Conservation (phyloP, 768 basidiomycete species). For the Pleurotus ostreatus region DNA sequence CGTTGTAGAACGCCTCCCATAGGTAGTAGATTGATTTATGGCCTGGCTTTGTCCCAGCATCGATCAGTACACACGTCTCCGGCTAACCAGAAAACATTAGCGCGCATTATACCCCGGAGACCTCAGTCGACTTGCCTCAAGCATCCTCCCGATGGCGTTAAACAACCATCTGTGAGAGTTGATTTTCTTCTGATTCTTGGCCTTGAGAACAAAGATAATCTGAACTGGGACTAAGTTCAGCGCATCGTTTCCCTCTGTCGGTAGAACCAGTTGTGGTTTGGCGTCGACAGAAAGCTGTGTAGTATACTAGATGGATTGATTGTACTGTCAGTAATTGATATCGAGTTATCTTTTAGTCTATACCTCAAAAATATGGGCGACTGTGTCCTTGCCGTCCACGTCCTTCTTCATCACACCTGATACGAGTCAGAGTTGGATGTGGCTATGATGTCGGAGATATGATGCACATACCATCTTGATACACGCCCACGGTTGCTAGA, state of each 20-base stretch:
- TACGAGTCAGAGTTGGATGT: background rate
- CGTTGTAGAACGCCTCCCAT: conserved; percentile 88
- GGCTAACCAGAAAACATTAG: background rate
- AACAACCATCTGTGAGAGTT: conserved; percentile 95
- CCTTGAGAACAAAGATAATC: conserved; percentile 86
- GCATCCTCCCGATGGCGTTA: conserved; percentile 82
- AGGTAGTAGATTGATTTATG: conserved; percentile 94
- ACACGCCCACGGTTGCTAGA: conserved; percentile 85
- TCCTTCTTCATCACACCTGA: conserved; percentile 79
- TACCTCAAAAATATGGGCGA: conserved; percentile 94
- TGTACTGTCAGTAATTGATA: background rate
- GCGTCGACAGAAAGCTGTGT: conserved; percentile 92
- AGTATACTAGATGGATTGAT: conserved; percentile 63
- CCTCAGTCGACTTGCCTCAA: conserved; percentile 45
- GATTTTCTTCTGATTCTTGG: conserved; percentile 94
- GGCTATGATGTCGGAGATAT: background rate
- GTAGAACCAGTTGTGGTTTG: conserved; percentile 84
- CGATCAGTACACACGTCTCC: conserved; percentile 70
- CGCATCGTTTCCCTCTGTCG: conserved; percentile 74
- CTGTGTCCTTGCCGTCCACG: conserved; percentile 80
- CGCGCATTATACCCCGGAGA: too few species aligned
- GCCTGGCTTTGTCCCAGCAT: conserved; percentile 94
- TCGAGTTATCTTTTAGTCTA: conserved; percentile 4
- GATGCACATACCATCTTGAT: conserved; percentile 65
- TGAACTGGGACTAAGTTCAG: conserved; percentile 92